Base-by-base conservation (phyloP, 2,329 filamentous ascomycete genomes). In the Claviceps sp. region DNA sequence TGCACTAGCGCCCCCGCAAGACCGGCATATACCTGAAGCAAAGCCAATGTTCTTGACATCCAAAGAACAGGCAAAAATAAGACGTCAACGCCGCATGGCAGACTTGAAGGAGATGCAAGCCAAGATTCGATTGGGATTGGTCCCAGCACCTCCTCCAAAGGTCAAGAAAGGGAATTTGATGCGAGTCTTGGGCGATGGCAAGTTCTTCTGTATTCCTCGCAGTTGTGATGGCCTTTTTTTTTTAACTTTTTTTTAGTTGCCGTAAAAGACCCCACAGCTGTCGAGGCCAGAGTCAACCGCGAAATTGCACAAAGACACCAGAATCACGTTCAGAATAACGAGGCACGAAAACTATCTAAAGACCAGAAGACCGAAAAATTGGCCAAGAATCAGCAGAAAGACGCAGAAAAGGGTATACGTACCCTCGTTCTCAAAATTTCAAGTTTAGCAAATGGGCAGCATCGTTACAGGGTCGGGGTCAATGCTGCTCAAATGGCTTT, bases 101-200 rank as follows among this genome's bases (percentile, higher is more conserved):
- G 89, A 96, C 56, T 74, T 95, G 57, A 97, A 97, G 67, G 94
- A 98, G 68, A 84, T 90, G 64, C 93, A 98, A 69, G 90, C 91
- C 40, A 97, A 98, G 72, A 93, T 97, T 56, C 80, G 91, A 54
- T 74, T 98, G 11, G 93, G 93, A 19, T 76, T 98, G 14, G 85
- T 91, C 55, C 89, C 90, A 3, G 88, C 91, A 19, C 89, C 90
- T 30, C 86, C 90, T 26, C 91, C 93, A 11, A 98, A 97, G 69
- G 89, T 98, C 59, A 97, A 96, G 71, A 94, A 94, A 68, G 87
- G 85, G 53, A 98, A 98, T 67, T 79, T 98, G 64, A 98, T 98
- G 93, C 85, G 90, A 53, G 93, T 98, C 34, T 76, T 96, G 52
- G 93, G 93, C 56, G 89, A 96, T 58, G 68, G 68, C 68, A 64